Base-by-base conservation (phyloP, 768 basidiomycete species). In the Inosperma sp. region DNA sequence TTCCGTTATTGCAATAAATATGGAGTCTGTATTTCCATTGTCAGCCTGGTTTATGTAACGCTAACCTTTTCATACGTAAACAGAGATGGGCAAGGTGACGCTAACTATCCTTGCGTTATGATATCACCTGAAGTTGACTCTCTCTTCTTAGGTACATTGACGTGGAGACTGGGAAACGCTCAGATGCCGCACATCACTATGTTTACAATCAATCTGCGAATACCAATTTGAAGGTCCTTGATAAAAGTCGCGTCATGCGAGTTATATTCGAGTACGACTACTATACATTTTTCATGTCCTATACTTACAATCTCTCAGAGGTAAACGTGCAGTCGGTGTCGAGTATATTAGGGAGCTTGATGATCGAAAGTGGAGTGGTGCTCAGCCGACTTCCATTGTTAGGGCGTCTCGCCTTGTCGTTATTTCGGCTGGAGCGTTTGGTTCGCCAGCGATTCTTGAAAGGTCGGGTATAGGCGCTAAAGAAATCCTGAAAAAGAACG, bases 41-140 rank as follows among this genome's bases (percentile, higher is more conserved):
- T n/a, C 3, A 26, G 2, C n/a, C 27, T 16, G 33, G 10, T 29
- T 36, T 26, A 42, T 17, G 3, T 21, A 2, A 10, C 35, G 12
- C 36, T 52, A n/a, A 44, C 30, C 7, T 31, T 16, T 5, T 25
- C 37, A 16, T 22, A 3, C 4, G 29, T 13, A 25, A 45, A 7
- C 49, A 83, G 81, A 66, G 72, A 62, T 82, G 80, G 79, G 69
- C 68, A 42, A 80, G 75, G 81, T 82, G n/a, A n/a, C n/a, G n/a
- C n/a, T n/a, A n/a, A n/a, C n/a, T n/a, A n/a, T n/a, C n/a, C n/a
- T n/a, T n/a, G n/a, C n/a, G n/a, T n/a, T n/a, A n/a, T n/a, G n/a
- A n/a, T n/a, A n/a, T n/a, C n/a, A n/a, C n/a, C n/a, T n/a, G n/a
- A n/a, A n/a, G 19, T 10, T 7, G 17, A 23, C 25, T 52, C 14